Percentiles rank a stretch among this genome's conserved stretches.
Evolutionary conservation across 768 basidiomycete species (phyloP).

Genomic region (Mycena albidolilacea): DNA sequence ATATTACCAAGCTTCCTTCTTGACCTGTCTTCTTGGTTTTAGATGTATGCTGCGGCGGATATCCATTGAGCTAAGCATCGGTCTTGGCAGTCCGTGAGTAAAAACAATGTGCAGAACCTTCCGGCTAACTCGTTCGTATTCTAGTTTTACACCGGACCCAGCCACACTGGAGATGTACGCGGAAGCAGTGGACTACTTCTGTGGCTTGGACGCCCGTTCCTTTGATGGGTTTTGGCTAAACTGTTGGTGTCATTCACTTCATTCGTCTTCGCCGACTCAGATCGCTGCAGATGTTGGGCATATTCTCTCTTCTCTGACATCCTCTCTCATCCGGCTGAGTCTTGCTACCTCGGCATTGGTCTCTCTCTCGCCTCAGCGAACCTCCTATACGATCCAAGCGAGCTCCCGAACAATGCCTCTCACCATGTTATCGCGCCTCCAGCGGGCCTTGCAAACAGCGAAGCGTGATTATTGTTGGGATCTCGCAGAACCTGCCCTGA

Average conservation of each 20-base stretch:
- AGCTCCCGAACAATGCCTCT: conserved; percentile 39
- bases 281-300: conserved; percentile 40
- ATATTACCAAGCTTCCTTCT: conserved; percentile 34
- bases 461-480: conserved; percentile 35
- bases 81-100: conserved; percentile 41
- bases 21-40: conserved; percentile 41
- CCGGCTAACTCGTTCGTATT: not conserved
- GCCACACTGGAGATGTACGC: conserved; percentile 41
- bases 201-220: conserved; percentile 29
- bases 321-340: conserved; percentile 42
- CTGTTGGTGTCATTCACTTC: conserved; percentile 27
- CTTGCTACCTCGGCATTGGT: conserved; percentile 39
- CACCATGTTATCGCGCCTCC: conserved; percentile 36
- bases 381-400: conserved; percentile 35
- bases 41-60: conserved; percentile 43
- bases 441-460: conserved; percentile 32
- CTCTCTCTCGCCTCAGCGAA: conserved; percentile 28
- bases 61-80: conserved; percentile 42
- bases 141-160: conserved; percentile 42
- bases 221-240: conserved; percentile 43
- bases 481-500: conserved; percentile 38
- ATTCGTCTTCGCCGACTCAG: not conserved
- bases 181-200: conserved; percentile 42
- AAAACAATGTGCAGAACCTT: not conserved
- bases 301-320: conserved; percentile 41